Conservation (phyloP, 805 yeast genomes). For the Ogataea nitratoaversa region DNA sequence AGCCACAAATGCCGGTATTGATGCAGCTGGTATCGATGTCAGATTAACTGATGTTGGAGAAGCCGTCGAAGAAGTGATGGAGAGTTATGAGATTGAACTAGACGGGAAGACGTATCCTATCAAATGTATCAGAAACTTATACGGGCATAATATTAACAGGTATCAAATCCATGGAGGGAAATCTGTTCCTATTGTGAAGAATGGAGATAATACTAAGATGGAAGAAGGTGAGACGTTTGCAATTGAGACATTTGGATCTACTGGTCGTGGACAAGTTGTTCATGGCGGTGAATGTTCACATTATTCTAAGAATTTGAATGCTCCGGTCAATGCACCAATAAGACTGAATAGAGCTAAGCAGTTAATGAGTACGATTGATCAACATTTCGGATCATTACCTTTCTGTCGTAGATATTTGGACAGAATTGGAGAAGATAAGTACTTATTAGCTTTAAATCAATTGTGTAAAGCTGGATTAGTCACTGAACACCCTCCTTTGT, state of each 20-base stretch:
- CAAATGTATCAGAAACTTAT: conserved; percentile 84
- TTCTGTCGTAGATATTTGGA: conserved; percentile 96
- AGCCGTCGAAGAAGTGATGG: conserved; percentile 96
- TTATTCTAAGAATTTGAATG: conserved; percentile 63
- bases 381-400: conserved; percentile 89
- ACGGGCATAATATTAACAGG: conserved; percentile 89
- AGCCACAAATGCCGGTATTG: conserved; percentile 91
- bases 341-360: conserved; percentile 64
- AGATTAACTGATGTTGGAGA: conserved; percentile 93
- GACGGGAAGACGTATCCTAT: conserved; percentile 83
- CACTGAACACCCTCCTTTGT: conserved; percentile 90
- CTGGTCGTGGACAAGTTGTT: conserved; percentile 89
- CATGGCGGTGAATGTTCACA: conserved; percentile 92
- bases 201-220: conserved; percentile 93
- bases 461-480: conserved; percentile 84
- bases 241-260: conserved; percentile 95
- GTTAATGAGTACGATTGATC: conserved; percentile 65
- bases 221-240: conserved; percentile 99
- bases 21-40: conserved; percentile 93
- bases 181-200: conserved; percentile 92
- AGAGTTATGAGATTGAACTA: conserved; percentile 87
- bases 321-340: conserved; percentile 46
- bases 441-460: conserved; percentile 78
- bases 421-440: conserved; percentile 86
- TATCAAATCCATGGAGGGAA: conserved; percentile 91